phyloP scores from a whole-genome alignment of 2,329 filamentous ascomycete species.

The Ascochyta fabae region DNA sequence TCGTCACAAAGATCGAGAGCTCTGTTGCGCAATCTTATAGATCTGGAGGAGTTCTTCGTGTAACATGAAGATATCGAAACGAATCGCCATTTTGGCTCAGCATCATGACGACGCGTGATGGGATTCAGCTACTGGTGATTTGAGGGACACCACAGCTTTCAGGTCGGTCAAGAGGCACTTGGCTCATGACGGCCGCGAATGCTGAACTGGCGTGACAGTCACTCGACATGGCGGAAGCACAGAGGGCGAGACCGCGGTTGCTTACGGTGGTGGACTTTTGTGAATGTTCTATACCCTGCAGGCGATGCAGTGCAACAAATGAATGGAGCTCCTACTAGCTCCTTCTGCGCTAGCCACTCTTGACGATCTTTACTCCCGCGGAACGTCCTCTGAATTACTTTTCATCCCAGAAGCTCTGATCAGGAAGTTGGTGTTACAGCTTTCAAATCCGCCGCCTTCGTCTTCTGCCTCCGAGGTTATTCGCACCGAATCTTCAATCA shows the following conservation, averaged over 20 bases:
- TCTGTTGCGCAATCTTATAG: not conserved
- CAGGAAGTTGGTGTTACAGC: constrained; percentile 8
- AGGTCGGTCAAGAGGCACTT: not conserved
- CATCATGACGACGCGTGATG: not conserved
- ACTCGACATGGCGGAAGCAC: constrained; percentile 1
- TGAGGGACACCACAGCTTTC: not conserved
- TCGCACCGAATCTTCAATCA: constrained; percentile 4
- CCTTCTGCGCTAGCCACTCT: constrained; percentile 4
- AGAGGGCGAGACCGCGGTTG: constrained; percentile 16
- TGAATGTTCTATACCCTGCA: constrained; percentile 13
- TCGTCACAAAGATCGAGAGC: not conserved
- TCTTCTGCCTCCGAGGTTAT: not conserved
- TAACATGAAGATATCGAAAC: not conserved
- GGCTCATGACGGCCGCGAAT: not conserved
- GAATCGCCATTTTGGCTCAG: not conserved
- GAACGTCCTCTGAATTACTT: constrained; percentile 7
- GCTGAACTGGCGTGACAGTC: constrained; percentile 11
- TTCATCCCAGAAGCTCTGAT: constrained; percentile 13
- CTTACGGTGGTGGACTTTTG: constrained; percentile 8
- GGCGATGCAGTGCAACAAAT: constrained; percentile 16
- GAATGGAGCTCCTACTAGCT: constrained; percentile 2
- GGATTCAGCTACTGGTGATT: not conserved
- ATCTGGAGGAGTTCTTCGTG: not conserved
- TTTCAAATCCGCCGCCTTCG: not conserved
- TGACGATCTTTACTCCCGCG: constrained; percentile 15